Base-by-base conservation (phyloP, 2,329 filamentous ascomycete species). In the Seiridium unicorne region DNA sequence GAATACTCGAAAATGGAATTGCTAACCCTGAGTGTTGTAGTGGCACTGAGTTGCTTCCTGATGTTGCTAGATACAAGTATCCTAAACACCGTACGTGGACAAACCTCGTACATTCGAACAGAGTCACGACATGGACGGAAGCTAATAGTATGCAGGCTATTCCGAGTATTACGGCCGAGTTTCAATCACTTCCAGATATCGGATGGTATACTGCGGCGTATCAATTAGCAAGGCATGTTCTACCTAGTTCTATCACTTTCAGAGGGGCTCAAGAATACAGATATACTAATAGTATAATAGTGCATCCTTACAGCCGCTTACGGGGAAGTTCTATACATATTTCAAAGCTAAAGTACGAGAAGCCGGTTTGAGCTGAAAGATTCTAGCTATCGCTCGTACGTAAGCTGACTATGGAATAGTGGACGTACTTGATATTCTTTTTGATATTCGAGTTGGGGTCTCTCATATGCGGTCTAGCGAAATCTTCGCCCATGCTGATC, bases 21-120 rank as follows among this genome's bases (percentile, higher is more conserved):
- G 18, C 18, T 26, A 26, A 26, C 18, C 18, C 18, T 26, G 18
- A 2, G 18, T 26, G 18, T 26, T 26, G 18, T 26, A 26, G 18
- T 83, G 11, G 79, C 78, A 0, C 62, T 79, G 3, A 76, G 74
- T 6, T 73, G 75, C 11, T 83, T 83, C 61, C 64, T 83, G 18
- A 77, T 81, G 69, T 64, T 84, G 62, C 63, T 85, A 3, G 83
- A 85, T 59, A 79, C 75, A 44, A 81, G 82, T 1, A 84, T 86
- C 55, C 75, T 86, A 57, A 73, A 77, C 7, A 85, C 83, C 4
- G 83, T 78, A 62, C 57, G 70, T 40, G 35, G n/a, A 10, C 5
- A 40, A n/a, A 38, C 38, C 13, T 7, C 38, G 38, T 42, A 2
- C 38, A 42, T 42, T 26, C 18, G 18, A 26, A 1, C 18, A 26